Base-by-base conservation (phyloP, 1,284 basidiomycete species). In the Austroboletus rostrupii region DNA sequence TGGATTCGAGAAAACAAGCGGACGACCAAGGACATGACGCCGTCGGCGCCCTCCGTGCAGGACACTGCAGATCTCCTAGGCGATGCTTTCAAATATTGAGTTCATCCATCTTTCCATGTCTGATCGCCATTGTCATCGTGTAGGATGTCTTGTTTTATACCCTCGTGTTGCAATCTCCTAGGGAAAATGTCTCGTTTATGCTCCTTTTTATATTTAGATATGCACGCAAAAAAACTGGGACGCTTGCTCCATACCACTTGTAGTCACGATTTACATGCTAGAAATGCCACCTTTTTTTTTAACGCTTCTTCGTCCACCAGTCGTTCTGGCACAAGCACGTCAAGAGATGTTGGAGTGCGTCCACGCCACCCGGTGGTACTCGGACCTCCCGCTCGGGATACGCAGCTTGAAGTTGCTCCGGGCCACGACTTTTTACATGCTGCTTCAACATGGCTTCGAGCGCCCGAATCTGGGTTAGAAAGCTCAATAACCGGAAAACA, bases 1-100 rank as follows among this genome's bases (percentile, higher is more conserved):
- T 90, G 86, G 84, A 71, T 77, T 32, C 74, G 78, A 52, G 88
- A 91, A 68, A 74, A 70, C 42, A 66, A 70, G 11, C 73, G 78
- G 50, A 73, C 85, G 45, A 62, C 66, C 26, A 77, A 77, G 43
- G 87, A 89, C 55, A 61, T 76, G 41, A 80, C 78, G 59, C 70
- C 68, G 0, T 56, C 57, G 35, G 36, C 52, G 26, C 48, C 43
- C 37, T 55, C 58, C 37, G 58, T 60, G 49, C 65, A 55, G 2
- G 59, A 52, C 13, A 53, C 37, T 38, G 37, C 56, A 7, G 58
- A 59, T 19, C 66, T 72, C 5, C 81, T 88, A 51, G 72, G 73
- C 35, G 80, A 74, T 45, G 81, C 85, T 42, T 76, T 75, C 61
- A 75, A 83, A 62, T 69, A 73, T 56, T 84, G 43, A 57, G 11